These are phyloP conservation scores for Rhizopogon roseolus DNA, from an alignment of 768 basidiomycete genomes.

Conservation along the genomic window DNA sequence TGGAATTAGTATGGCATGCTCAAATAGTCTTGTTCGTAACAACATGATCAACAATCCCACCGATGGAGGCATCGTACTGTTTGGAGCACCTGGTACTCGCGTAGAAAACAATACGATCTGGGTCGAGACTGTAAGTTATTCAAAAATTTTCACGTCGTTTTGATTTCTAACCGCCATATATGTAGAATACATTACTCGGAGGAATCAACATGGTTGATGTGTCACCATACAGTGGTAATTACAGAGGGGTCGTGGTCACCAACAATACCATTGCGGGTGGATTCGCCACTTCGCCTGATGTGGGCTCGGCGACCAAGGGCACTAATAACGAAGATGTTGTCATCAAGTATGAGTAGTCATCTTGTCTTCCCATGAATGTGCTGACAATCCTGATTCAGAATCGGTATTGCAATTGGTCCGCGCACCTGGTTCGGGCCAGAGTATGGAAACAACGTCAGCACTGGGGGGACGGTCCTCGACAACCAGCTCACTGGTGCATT, in stretches of 20 bases:
- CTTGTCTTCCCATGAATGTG: neutral
- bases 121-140: slow-evolving; percentile 57
- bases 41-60: slow-evolving; percentile 72
- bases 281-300: slow-evolving; percentile 47
- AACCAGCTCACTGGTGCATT: slow-evolving; percentile 67
- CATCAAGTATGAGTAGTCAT: slow-evolving; percentile 52
- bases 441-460: slow-evolving; percentile 51
- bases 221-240: slow-evolving; percentile 63
- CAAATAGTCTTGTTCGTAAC: slow-evolving; percentile 54
- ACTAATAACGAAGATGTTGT: slow-evolving; percentile 54
- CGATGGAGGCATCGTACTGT: slow-evolving; percentile 77
- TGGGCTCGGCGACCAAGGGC: slow-evolving; percentile 42
- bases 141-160: neutral
- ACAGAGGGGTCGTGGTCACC: slow-evolving; percentile 55
- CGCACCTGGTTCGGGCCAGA: slow-evolving; percentile 67
- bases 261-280: slow-evolving; percentile 69
- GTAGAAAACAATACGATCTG: slow-evolving; percentile 77
- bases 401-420: slow-evolving; percentile 79
- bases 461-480: slow-evolving; percentile 47
- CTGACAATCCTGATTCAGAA: slow-evolving; percentile 34
- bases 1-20: slow-evolving; percentile 72
- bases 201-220: slow-evolving; percentile 80
- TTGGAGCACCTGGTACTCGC: slow-evolving; percentile 68
- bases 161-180: neutral
- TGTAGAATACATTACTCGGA: slow-evolving; percentile 62